Percentiles rank a stretch among this genome's conserved stretches.
Conservation (phyloP, 108 stramenopile species). For the Seminavis robusta region DNA sequence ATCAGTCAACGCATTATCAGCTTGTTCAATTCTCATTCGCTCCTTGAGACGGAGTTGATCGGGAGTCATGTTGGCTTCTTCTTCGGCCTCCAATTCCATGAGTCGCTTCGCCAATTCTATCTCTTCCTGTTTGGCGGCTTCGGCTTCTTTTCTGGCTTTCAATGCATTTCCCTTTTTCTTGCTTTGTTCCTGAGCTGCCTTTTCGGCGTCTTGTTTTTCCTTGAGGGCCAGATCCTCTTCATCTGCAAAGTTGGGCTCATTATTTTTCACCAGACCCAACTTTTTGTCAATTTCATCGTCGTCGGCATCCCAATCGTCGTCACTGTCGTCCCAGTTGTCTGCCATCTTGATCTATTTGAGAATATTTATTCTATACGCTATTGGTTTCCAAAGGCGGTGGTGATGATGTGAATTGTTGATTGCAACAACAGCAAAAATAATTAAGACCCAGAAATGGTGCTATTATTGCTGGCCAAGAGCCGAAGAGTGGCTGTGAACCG, state of each 20-base stretch:
- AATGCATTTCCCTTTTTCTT: slow-evolving; percentile 87
- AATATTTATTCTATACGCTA: too few relatives aligned
- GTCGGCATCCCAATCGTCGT: slow-evolving; percentile 92
- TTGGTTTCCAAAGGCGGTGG: too few relatives aligned
- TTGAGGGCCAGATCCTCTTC: slow-evolving; percentile 85
- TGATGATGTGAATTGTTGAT: too few relatives aligned
- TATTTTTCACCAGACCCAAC: slow-evolving; percentile 49
- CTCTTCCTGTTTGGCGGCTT: slow-evolving; percentile 61
- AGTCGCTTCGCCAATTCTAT: slow-evolving; percentile 77
- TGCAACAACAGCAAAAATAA: too few relatives aligned
- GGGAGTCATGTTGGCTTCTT: slow-evolving; percentile 82
- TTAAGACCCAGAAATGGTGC: too few relatives aligned
- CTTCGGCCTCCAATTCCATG: slow-evolving; percentile 83
- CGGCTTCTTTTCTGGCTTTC: slow-evolving; percentile 69
- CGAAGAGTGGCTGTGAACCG: too few relatives aligned
- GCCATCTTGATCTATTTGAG: slow-evolving; percentile 69
- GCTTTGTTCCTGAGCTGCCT: slow-evolving; percentile 27
- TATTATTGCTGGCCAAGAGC: too few relatives aligned
- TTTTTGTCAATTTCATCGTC: slow-evolving; percentile 73
- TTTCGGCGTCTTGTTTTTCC: slow-evolving; percentile 62
- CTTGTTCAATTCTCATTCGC: slow-evolving; percentile 67
- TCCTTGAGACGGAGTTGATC: slow-evolving; percentile 65
- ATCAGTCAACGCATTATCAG: slow-evolving; percentile 75
- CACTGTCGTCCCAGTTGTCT: slow-evolving; percentile 84
- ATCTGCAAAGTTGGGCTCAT: slow-evolving; percentile 63